phyloP scores from a whole-genome alignment of 768 basidiomycete species.

The Suillus weaverae region DNA sequence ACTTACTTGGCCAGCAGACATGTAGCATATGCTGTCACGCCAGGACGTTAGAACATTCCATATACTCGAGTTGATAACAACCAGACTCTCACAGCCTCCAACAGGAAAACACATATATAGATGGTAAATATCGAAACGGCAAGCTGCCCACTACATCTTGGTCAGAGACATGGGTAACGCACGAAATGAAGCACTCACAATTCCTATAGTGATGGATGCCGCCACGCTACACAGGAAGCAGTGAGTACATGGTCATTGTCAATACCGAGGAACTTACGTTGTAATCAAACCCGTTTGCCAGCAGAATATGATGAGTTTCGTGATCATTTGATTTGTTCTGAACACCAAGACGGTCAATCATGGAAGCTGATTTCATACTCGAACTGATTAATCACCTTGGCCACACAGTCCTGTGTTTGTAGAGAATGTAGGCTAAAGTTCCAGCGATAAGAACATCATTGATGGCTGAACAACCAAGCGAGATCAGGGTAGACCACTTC shows the following conservation, averaged over 20 bases:
- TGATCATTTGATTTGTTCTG: constrained; percentile 19
- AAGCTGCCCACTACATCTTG: constrained; percentile 19
- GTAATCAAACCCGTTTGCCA: constrained; percentile 31
- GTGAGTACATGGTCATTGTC: background rate
- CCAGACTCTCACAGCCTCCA: constrained; percentile 23
- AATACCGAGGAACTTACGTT: constrained; percentile 12
- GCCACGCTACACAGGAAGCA: constrained; percentile 13
- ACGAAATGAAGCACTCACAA: constrained; percentile 17
- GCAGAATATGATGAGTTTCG: constrained; percentile 18
- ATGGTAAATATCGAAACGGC: constrained; percentile 20
- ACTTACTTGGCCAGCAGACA: constrained; percentile 32
- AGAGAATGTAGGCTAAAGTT: constrained; percentile 19
- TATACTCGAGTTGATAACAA: background rate
- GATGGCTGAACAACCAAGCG: constrained; percentile 23
- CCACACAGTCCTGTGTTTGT: constrained; percentile 8
- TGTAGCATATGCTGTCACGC: constrained; percentile 23
- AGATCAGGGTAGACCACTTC: constrained; percentile 23
- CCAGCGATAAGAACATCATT: constrained; percentile 25
- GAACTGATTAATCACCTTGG: constrained; percentile 13
- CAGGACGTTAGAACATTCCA: background rate
- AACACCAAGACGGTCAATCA: background rate
- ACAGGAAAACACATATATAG: constrained; percentile 25
- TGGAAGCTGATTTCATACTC: background rate
- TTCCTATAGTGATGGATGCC: constrained; percentile 10
- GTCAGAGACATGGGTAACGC: background rate